Percentiles rank a stretch among this genome's conserved stretches.
Evolutionary conservation across 768 basidiomycete genomes (phyloP).

Genomic region (Mycena albidolilacea): DNA sequence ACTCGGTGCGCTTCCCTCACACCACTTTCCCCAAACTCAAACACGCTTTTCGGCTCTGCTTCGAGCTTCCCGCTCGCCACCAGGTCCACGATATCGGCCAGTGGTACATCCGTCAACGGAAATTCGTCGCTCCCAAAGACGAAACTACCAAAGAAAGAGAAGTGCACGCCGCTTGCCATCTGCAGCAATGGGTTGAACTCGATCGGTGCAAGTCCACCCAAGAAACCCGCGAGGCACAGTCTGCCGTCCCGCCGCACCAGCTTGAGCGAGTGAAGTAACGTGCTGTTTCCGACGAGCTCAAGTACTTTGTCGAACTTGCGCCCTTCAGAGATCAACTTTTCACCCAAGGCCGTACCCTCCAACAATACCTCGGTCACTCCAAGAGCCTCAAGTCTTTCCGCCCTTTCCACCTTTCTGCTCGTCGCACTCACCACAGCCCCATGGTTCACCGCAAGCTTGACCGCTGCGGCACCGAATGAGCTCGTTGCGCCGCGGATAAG

Average conservation of each 20-base stretch:
- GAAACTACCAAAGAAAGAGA: slow-evolving; percentile 44
- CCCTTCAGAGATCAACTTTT: slow-evolving; percentile 16
- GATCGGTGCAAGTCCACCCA: slow-evolving; percentile 41
- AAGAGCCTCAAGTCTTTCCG: slow-evolving; percentile 31
- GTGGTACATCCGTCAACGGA: slow-evolving; percentile 41
- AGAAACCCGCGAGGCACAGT: slow-evolving; percentile 41
- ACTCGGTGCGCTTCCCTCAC: slow-evolving; percentile 39
- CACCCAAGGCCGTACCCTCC: slow-evolving; percentile 26
- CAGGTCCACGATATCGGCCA: slow-evolving; percentile 31
- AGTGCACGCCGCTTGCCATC: slow-evolving; percentile 43
- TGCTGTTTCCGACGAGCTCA: slow-evolving; percentile 43
- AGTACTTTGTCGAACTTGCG: slow-evolving; percentile 41
- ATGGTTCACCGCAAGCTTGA: slow-evolving; percentile 37
- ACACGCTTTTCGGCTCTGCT: slow-evolving; percentile 37
- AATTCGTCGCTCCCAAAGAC: slow-evolving; percentile 41
- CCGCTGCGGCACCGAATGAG: slow-evolving; percentile 39
- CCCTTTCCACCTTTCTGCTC: slow-evolving; percentile 32
- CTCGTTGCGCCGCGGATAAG: slow-evolving; percentile 43
- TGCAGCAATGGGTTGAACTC: slow-evolving; percentile 43
- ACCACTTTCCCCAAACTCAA: slow-evolving; percentile 33
- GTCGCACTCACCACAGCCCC: slow-evolving; percentile 42
- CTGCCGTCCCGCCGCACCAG: slow-evolving; percentile 36
- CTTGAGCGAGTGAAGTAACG: slow-evolving; percentile 38
- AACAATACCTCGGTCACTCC: slow-evolving; percentile 36
- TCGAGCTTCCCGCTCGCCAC: slow-evolving; percentile 37